Conservation (phyloP, 371 early-diverging fungal species). For the Mortierella sp. region DNA sequence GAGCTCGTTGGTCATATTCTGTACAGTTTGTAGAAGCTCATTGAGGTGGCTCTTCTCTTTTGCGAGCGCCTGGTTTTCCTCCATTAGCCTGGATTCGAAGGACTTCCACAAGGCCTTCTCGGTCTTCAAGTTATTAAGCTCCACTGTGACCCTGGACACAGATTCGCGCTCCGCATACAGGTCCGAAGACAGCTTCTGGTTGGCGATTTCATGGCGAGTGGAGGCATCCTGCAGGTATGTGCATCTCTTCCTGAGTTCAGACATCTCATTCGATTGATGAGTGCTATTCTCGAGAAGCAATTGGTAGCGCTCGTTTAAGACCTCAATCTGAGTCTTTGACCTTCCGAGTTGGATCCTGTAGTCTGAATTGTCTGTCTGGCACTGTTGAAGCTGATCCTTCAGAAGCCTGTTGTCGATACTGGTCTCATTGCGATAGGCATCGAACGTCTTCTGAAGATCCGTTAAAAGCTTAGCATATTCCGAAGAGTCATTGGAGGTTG, state of each 20-base stretch:
- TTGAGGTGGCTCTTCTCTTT: constrained; percentile 60
- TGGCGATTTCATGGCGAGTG: constrained; percentile 48
- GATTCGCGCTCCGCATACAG: constrained; percentile 59
- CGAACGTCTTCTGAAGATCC: constrained; percentile 66
- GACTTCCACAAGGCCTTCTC: constrained; percentile 64
- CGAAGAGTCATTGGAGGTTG: constrained; percentile 10
- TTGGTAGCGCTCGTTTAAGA: constrained; percentile 67
- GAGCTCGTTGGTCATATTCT: constrained; percentile 56
- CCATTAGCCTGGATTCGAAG: constrained; percentile 58
- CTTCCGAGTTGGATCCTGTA: constrained; percentile 62
- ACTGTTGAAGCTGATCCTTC: constrained; percentile 58
- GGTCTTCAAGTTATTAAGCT: constrained; percentile 59
- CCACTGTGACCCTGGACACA: constrained; percentile 53
- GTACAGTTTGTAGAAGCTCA: constrained; percentile 53
- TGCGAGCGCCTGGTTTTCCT: constrained; percentile 61
- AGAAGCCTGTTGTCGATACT: constrained; percentile 62
- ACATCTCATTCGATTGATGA: constrained; percentile 59
- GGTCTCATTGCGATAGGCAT: constrained; percentile 67
- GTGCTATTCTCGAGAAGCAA: constrained; percentile 59
- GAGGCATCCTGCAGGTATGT: constrained; percentile 42
- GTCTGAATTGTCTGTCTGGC: constrained; percentile 60
- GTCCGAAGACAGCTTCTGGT: constrained; percentile 53
- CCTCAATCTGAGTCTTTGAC: constrained; percentile 63
- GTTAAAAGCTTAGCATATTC: constrained; percentile 42
- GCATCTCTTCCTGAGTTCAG: constrained; percentile 58